These are phyloP conservation scores for Warburgia ugandensis DNA, from an alignment of 164 flowering plant genomes.

Conservation along the genomic window DNA sequence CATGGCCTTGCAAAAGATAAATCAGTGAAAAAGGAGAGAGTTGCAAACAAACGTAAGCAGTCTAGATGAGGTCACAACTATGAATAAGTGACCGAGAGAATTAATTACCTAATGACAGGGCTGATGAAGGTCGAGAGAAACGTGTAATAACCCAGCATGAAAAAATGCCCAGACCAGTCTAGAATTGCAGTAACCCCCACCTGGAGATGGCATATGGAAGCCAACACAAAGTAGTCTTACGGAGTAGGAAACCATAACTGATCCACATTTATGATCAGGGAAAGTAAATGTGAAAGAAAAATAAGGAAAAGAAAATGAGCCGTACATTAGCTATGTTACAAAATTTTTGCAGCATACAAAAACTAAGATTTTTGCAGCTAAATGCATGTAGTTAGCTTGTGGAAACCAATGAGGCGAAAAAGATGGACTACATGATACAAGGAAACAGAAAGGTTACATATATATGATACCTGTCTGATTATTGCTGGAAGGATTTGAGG, in stretches of 20 bases:
- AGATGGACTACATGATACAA: neutral
- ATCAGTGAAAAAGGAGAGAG: neutral
- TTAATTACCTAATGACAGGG: conserved; percentile 63
- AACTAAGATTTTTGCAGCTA: neutral
- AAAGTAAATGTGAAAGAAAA: too few species aligned
- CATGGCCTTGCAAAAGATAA: conserved; percentile 42
- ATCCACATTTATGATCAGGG: neutral
- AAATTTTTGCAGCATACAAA: neutral
- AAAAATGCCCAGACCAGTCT: conserved; percentile 85
- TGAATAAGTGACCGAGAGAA: neutral
- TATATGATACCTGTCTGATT: conserved; percentile 64
- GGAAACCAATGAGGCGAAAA: neutral
- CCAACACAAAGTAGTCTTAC: neutral
- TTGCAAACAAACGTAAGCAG: neutral
- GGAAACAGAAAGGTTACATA: neutral
- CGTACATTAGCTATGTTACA: too few species aligned
- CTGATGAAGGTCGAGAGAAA: conserved; percentile 64
- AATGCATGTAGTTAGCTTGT: too few species aligned
- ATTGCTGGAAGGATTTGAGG: conserved; percentile 88
- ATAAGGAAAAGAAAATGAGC: too few species aligned
- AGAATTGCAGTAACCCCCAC: conserved; percentile 79
- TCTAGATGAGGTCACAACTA: neutral
- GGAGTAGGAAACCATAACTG: neutral
- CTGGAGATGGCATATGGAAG: conserved; percentile 24
- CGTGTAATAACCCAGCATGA: conserved; percentile 80